Evolutionary conservation across 768 basidiomycete genomes (phyloP), one percentile per base, ranked within the genome.

Genomic region (Cystobasidium onofrii): DNA sequence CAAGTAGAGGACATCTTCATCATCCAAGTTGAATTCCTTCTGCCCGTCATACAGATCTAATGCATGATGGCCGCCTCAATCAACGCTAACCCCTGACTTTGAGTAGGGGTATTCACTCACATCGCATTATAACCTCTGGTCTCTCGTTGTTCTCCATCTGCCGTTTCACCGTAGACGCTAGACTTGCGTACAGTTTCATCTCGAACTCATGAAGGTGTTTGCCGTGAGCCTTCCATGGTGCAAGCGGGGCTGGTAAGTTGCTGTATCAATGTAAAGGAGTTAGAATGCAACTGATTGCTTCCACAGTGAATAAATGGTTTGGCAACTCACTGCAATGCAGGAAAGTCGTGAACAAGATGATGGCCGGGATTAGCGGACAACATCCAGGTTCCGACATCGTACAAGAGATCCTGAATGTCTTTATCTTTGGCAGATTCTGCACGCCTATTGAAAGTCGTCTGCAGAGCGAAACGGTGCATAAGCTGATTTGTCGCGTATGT

Each of bases 331-430:
- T 67, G 36, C 7, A 67, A 39, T n/a, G 46, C 36, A 12, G 65
- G 65, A n/a, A 67, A 67, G 27, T 67, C 65, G n/a, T 67, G 65
- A 27, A 67, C 65, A 10, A 64, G 25, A 36, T 41, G 62, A 27
- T 36, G 39, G 34, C 62, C 62, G 6, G 65, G 65, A 67, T 67
- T 67, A 20, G 65, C 65, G 1, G 65, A 67, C 2, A 67, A 39
- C 65, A 67, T 67, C 65, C 65, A 67, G 7, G 65, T 67, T 23
- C 36, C 33, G 29, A 67, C 65, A 55, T 67, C 65, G 55, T 67
- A 67, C 36, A 67, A 39, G n/a, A 67, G 65, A 46, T 67, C 65
- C 55, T 67, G 65, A 12, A 67, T 67, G 36, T 67, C 46, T n/a
- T 67, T 36, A n/a, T 67, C 65, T 55, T 67, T 67, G 7, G 46